Evolutionary conservation across 371 early-diverging fungal genomes (phyloP).

Genomic region (Dichotomocladium elegans): DNA sequence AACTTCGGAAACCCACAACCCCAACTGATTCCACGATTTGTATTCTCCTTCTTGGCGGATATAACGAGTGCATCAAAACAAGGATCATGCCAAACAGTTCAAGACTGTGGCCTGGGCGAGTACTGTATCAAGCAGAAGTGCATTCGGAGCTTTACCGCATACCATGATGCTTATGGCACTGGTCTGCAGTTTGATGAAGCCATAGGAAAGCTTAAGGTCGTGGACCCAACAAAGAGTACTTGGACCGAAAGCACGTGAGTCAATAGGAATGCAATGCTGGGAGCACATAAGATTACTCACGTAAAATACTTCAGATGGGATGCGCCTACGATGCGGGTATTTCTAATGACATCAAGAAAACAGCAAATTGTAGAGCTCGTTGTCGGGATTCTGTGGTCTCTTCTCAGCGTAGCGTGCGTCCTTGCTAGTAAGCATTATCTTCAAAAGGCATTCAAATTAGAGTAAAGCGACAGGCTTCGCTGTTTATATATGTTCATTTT

Average conservation of each 20-base stretch:
- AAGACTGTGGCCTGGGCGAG: constrained; percentile 35
- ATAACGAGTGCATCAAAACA: constrained; percentile 37
- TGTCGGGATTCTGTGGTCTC: constrained; percentile 51
- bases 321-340: constrained; percentile 52
- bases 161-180: constrained; percentile 73
- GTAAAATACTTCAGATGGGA: constrained; percentile 41
- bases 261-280: not conserved
- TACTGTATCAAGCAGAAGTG: constrained; percentile 56
- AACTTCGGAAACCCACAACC: constrained; percentile 37
- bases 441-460: constrained; percentile 40
- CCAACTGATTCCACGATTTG: constrained; percentile 34
- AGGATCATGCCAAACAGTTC: constrained; percentile 22
- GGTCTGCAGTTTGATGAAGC: constrained; percentile 62
- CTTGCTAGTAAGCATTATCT: constrained; percentile 33
- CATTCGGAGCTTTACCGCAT: constrained; percentile 46
- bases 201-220: constrained; percentile 41
- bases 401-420: constrained; percentile 29
- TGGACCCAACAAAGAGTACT: constrained; percentile 57
- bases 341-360: constrained; percentile 45
- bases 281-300: not conserved
- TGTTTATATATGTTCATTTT: not conserved
- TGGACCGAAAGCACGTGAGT: constrained; percentile 76
- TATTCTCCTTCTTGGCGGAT: constrained; percentile 50
- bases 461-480: constrained; percentile 4
- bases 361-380: constrained; percentile 62